A percentile compares a stretch with the other conserved stretches of the same genome.
These are phyloP conservation scores for Aspergillus quadricinctus DNA, from an alignment of 2,329 filamentous ascomycete genomes.

Conservation along the genomic window DNA sequence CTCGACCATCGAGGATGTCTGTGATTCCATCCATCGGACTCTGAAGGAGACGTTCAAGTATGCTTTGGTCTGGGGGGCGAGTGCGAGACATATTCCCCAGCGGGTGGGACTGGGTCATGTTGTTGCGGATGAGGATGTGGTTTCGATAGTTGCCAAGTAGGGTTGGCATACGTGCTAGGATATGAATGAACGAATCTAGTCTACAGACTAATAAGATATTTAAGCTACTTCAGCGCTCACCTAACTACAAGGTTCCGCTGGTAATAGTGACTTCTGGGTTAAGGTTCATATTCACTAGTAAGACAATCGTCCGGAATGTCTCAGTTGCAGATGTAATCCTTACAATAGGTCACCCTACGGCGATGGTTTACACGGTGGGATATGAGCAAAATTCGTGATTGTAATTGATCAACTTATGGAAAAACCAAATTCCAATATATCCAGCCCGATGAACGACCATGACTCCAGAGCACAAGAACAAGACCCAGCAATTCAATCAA, in stretches of 20 bases:
- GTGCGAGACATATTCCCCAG: conserved; percentile 90
- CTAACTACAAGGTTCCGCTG: no score
- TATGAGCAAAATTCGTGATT: neutral
- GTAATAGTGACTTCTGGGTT: no score
- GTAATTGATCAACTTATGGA: conserved; percentile 8
- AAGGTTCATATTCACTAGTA: no score
- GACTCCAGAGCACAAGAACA: conserved; percentile 7
- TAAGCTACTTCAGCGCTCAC: no score
- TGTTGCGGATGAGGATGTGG: conserved; percentile 67
- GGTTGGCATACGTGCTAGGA: neutral
- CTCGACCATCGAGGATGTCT: conserved; percentile 92
- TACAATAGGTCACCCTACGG: neutral
- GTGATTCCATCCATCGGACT: conserved; percentile 87
- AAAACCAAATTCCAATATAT: conserved; percentile 8
- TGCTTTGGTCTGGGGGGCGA: conserved; percentile 94
- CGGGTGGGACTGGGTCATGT: conserved; percentile 79
- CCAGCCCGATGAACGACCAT: conserved; percentile 11
- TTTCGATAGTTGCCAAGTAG: conserved; percentile 57
- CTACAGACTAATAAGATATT: no score
- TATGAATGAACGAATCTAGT: neutral
- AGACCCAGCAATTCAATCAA: conserved; percentile 3
- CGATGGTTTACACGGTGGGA: neutral
- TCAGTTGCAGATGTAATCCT: no score
- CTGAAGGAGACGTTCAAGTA: conserved; percentile 99
- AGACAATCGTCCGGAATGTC: no score